Evolutionary conservation across 176 grass and related monocot species (phyloP).

Genomic region (Guadua angustifolia): DNA sequence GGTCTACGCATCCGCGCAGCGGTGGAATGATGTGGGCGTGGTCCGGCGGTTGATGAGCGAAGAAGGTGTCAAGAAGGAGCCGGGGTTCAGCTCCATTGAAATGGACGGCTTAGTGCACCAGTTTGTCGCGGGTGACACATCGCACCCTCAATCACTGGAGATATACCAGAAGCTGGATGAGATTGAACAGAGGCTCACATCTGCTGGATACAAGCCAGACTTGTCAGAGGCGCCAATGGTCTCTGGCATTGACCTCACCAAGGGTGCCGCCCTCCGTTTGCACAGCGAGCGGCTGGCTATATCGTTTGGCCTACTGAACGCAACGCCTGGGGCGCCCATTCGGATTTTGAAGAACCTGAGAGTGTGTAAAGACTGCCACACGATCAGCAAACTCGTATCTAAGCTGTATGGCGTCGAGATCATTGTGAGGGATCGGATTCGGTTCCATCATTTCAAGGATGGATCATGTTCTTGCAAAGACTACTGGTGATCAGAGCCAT

Average conservation of each 20-base stretch:
- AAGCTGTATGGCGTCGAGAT: constrained; percentile 70
- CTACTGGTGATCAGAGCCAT: constrained; percentile 72
- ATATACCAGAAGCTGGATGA: constrained; percentile 69
- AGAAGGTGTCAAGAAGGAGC: constrained; percentile 74
- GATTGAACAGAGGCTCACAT: constrained; percentile 51
- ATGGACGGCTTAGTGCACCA: constrained; percentile 65
- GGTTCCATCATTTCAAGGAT: constrained; percentile 89
- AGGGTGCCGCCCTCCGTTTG: constrained; percentile 56
- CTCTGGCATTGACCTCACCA: constrained; percentile 44
- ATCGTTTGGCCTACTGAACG: constrained; percentile 72
- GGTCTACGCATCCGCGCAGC: constrained; percentile 69
- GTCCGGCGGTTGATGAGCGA: constrained; percentile 68
- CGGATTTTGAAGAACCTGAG: constrained; percentile 88
- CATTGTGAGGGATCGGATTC: constrained; percentile 79
- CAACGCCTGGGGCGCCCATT: constrained; percentile 52
- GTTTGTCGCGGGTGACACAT: constrained; percentile 82
- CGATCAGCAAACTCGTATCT: constrained; percentile 77
- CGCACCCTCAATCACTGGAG: constrained; percentile 59
- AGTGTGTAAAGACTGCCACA: constrained; percentile 86
- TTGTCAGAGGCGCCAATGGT: constrained; percentile 66
- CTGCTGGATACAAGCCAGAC: constrained; percentile 69
- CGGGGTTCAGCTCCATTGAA: constrained; percentile 85
- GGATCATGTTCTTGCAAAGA: constrained; percentile 82
- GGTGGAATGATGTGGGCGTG: constrained; percentile 84
- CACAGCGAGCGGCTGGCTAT: constrained; percentile 85